Base-by-base conservation (phyloP, 108 stramenopile genomes). In the Mayamaea pseudoterrestris region DNA sequence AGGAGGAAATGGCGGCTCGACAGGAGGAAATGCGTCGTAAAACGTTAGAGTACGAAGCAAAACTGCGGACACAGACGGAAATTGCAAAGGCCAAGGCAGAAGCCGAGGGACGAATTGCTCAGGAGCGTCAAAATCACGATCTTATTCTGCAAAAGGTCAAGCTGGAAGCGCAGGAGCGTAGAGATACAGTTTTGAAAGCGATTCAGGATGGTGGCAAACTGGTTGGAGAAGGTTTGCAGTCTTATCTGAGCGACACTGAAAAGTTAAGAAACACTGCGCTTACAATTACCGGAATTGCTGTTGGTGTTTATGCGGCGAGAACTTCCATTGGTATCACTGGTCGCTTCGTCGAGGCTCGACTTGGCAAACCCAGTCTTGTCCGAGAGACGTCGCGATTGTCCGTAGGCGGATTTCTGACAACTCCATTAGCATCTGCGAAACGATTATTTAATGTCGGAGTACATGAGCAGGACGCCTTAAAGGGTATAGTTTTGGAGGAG, bases 91-190 rank as follows among this genome's bases (percentile, higher is more conserved):
- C 87, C 23, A 69, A 77, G 31, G 93, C 91, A 14, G 86, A 98
- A 71, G 89, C 95, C 6, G 93, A 97, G 60, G 97, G 94, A 6
- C 66, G 93, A 14, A 95, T 94, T 50, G 68, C 73, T 40, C 93
- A 95, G 55, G 97, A 98, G 63, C 81, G 97, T 27, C 66, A 81
- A 45, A 98, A 96, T 62, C 95, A 97, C 64, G 97, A 98, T 65
- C 63, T 98, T 37, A 83, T 90, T 34, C 40, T 96, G 41, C 86
- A 92, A 47, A 88, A 88, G 60, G 71, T 93, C 9, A 54, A 67
- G 35, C 45, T 80, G 44, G 93, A 94, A 55, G 92, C 94, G 1
- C 63, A 57, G 20, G 93, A 96, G 74, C 58, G 69, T 51, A 62
- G 95, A 8, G 92, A 93, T 68, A 96, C 94, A 0, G 84, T 95